These are phyloP conservation scores for Rehmannia glutinosa DNA, from an alignment of 257 asterid genomes.

Conservation along the genomic window DNA sequence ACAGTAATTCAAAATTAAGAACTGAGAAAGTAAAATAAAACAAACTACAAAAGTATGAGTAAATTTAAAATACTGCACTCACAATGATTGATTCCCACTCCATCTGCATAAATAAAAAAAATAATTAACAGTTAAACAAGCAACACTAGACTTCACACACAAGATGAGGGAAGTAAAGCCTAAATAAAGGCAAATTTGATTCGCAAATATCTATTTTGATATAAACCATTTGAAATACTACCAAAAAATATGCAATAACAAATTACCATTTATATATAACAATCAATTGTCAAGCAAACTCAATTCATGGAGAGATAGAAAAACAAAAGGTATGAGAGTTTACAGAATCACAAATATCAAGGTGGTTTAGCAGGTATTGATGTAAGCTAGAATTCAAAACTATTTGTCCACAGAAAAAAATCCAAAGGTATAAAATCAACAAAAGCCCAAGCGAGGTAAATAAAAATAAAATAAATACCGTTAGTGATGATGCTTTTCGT, in stretches of 20 bases:
- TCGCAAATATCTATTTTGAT: neutral
- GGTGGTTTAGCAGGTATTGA: no score
- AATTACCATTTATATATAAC: no score
- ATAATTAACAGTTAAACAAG: conserved; percentile 3
- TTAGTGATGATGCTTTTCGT: conserved; percentile 95
- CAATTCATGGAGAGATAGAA: no score
- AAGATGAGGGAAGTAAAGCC: neutral
- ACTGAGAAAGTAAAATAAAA: neutral
- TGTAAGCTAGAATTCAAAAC: no score
- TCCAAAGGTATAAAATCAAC: neutral
- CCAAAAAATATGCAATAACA: neutral
- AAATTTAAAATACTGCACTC: conserved; percentile 65
- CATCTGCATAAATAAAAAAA: conserved; percentile 58
- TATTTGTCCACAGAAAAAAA: neutral
- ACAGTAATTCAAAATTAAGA: neutral
- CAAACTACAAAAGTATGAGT: neutral
- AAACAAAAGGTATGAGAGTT: neutral
- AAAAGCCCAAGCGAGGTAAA: neutral
- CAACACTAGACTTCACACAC: neutral
- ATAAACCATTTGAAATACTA: neutral
- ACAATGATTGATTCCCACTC: conserved; percentile 95
- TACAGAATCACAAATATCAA: neutral
- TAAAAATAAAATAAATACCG: conserved; percentile 36
- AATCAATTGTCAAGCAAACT: conserved; percentile 2
- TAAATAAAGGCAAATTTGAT: conserved; percentile 5